These are phyloP conservation scores for Botrytis cinerea DNA, from an alignment of 2,329 filamentous ascomycete species.

Conservation along the genomic window DNA sequence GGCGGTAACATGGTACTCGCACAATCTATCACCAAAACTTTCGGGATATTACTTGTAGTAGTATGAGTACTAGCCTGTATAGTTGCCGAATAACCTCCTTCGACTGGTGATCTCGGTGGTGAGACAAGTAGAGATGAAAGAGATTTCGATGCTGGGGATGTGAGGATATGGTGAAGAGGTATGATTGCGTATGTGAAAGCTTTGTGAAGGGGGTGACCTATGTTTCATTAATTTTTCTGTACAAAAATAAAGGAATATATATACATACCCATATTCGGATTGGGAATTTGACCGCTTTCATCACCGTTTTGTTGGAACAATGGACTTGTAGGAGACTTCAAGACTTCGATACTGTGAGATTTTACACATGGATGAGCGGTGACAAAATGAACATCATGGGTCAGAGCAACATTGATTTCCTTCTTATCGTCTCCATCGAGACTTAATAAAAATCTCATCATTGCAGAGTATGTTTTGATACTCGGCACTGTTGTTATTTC, in stretches of 20 bases:
- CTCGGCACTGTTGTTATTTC: constrained; percentile 25
- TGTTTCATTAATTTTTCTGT: constrained; percentile 5
- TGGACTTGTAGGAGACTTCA: constrained; percentile 61
- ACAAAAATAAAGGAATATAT: neutral
- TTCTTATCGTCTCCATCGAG: constrained; percentile 31
- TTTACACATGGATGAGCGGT: constrained; percentile 66
- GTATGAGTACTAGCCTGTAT: constrained; percentile 40
- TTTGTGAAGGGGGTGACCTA: constrained; percentile 65
- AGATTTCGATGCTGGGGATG: constrained; percentile 27
- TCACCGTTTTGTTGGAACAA: constrained; percentile 52
- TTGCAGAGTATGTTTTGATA: constrained; percentile 40
- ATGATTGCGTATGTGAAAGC: constrained; percentile 61
- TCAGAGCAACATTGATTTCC: constrained; percentile 45
- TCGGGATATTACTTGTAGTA: constrained; percentile 42
- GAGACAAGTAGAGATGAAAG: constrained; percentile 35
- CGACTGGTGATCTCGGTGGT: constrained; percentile 37
- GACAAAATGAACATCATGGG: constrained; percentile 64
- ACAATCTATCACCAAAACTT: constrained; percentile 64
- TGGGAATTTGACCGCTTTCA: constrained; percentile 11
- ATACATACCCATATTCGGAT: constrained; percentile 17
- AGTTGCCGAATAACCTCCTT: constrained; percentile 22
- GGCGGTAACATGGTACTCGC: constrained; percentile 43
- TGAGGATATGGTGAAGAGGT: constrained; percentile 58
- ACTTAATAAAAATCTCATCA: constrained; percentile 38
- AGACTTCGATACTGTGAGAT: constrained; percentile 56